Percentiles rank a stretch among this genome's conserved stretches.
Conservation (phyloP, 2,329 filamentous ascomycete species). For the Epichloe sp. region DNA sequence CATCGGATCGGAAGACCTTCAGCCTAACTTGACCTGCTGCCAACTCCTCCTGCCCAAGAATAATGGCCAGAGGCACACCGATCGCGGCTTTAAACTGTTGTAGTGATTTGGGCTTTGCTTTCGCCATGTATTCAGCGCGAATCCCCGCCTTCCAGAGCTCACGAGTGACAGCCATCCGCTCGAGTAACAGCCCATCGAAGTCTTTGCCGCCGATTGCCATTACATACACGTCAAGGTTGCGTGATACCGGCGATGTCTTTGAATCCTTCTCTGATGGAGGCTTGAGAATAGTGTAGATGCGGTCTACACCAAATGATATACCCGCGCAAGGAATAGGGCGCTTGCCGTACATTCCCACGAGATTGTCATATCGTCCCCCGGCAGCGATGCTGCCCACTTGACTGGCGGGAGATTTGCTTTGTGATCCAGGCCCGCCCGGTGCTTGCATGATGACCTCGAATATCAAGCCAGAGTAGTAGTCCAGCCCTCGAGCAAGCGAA, state of each 20-base stretch:
- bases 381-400: conserved; percentile 77
- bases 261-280: conserved; percentile 25
- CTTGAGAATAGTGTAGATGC: conserved; percentile 80
- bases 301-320: conserved; percentile 88
- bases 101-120: conserved; percentile 78
- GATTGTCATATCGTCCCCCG: conserved; percentile 85
- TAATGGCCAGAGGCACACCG: conserved; percentile 73
- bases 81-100: conserved; percentile 90
- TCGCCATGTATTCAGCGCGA: conserved; percentile 73
- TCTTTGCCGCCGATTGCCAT: conserved; percentile 90
- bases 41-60: conserved; percentile 84
- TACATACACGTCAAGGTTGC: conserved; percentile 67
- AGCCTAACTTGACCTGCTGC: conserved; percentile 72
- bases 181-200: conserved; percentile 64
- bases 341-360: conserved; percentile 91
- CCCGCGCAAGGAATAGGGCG: conserved; percentile 51
- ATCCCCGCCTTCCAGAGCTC: conserved; percentile 77
- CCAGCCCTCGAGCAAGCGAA: conserved; percentile 74
- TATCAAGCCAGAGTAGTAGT: conserved; percentile 85
- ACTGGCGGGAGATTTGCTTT: conserved; percentile 35
- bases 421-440: conserved; percentile 8
- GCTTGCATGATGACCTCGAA: conserved; percentile 61
- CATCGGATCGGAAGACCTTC: conserved; percentile 35
- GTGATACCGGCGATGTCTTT: conserved; percentile 9
- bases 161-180: conserved; percentile 70